A percentile compares a stretch with the other conserved stretches of the same genome.
phyloP scores from a whole-genome alignment of 805 yeast species.

The Yamadazyma insecticola region DNA sequence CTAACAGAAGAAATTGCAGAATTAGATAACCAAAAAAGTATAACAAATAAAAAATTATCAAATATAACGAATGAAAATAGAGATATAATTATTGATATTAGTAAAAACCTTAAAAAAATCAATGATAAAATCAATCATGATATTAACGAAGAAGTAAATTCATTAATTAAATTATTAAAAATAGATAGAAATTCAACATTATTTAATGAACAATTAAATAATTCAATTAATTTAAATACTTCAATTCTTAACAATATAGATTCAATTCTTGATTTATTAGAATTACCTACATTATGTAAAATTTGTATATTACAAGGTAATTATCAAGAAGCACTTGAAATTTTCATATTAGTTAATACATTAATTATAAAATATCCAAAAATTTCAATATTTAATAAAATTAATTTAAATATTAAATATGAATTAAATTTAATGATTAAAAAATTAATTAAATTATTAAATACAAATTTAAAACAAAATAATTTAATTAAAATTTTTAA shows the following conservation, averaged over 20 bases:
- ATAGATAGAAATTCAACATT: constrained; percentile 10
- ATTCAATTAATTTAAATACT: constrained; percentile 19
- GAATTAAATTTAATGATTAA: constrained; percentile 65
- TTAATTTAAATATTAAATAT: constrained; percentile 46
- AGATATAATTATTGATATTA: constrained; percentile 41
- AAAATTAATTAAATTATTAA: constrained; percentile 62
- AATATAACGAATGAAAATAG: constrained; percentile 37
- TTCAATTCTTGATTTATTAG: constrained; percentile 70
- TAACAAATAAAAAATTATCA: constrained; percentile 42
- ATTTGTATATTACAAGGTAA: constrained; percentile 85
- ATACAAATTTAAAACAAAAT: constrained; percentile 76
- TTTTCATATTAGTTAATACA: constrained; percentile 69
- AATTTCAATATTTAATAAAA: constrained; percentile 45
- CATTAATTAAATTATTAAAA: constrained; percentile 10
- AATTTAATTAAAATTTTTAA: constrained; percentile 74
- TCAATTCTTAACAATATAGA: constrained; percentile 59
- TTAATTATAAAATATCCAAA: constrained; percentile 66
- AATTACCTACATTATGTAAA: constrained; percentile 75
- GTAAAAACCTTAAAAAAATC: constrained; percentile 31
- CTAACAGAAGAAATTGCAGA: constrained; percentile 72
- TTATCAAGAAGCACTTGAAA: constrained; percentile 85
- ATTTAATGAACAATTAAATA: constrained; percentile 19
- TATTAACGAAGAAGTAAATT: constrained; percentile 12
- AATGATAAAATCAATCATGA: constrained; percentile 17
- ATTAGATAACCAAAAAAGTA: constrained; percentile 52